phyloP scores from a whole-genome alignment of 2,329 filamentous ascomycete genomes.

The Ophiostoma ips region DNA sequence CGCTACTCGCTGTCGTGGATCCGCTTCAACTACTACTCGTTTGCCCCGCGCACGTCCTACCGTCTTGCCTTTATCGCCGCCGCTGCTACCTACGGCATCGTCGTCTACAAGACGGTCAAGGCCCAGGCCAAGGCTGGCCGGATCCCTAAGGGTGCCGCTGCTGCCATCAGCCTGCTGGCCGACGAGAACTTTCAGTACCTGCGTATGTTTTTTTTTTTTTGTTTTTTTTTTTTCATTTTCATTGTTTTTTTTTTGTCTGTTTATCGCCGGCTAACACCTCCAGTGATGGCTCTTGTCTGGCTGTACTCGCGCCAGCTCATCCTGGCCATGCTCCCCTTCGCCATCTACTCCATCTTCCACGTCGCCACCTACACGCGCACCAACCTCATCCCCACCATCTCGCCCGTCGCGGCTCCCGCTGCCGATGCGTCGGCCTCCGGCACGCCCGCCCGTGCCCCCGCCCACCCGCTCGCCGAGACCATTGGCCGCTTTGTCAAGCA shows the following conservation, averaged over 20 bases:
- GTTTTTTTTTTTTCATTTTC: neutral
- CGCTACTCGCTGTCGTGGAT: slow-evolving; percentile 80
- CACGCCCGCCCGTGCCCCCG: slow-evolving; percentile 35
- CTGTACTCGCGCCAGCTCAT: slow-evolving; percentile 81
- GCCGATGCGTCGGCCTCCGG: slow-evolving; percentile 32
- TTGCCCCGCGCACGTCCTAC: slow-evolving; percentile 71
- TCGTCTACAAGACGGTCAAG: slow-evolving; percentile 85
- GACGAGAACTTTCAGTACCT: slow-evolving; percentile 99
- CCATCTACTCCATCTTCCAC: slow-evolving; percentile 96
- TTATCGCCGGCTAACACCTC: slow-evolving; percentile 12
- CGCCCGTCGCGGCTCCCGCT: slow-evolving; percentile 46
- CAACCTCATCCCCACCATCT: slow-evolving; percentile 78
- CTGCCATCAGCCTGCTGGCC: slow-evolving; percentile 51
- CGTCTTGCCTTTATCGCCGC: slow-evolving; percentile 82
- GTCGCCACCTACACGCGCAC: slow-evolving; percentile 91
- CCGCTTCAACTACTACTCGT: slow-evolving; percentile 71
- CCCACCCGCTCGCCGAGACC: slow-evolving; percentile 56
- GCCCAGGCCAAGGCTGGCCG: slow-evolving; percentile 49
- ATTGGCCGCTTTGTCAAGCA: slow-evolving; percentile 94
- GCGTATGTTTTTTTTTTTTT: slow-evolving; percentile 39
- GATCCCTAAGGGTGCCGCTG: slow-evolving; percentile 37
- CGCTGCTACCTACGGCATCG: slow-evolving; percentile 87
- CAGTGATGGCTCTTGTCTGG: slow-evolving; percentile 91
- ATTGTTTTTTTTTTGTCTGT: neutral
- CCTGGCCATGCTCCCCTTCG: slow-evolving; percentile 83